Percentiles rank a stretch among this genome's conserved stretches.
phyloP scores from a whole-genome alignment of 176 grass and related monocot genomes.

The Avena insularis region DNA sequence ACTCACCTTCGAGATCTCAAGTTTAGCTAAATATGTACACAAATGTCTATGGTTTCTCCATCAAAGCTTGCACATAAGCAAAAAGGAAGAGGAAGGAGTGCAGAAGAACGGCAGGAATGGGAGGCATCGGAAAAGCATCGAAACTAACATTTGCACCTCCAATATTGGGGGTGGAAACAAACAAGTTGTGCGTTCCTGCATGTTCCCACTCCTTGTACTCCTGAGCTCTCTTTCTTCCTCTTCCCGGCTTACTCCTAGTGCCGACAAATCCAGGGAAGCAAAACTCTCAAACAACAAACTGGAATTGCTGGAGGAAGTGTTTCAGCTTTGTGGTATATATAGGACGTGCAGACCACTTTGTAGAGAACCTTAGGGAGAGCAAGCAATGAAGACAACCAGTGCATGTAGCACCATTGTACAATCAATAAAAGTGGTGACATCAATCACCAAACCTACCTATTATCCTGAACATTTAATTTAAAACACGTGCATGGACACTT shows the following conservation, averaged over 20 bases:
- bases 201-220: slow-evolving; percentile 48
- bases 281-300: not conserved
- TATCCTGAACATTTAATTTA: too few relatives aligned
- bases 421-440: not conserved
- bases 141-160: slow-evolving; percentile 6
- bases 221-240: slow-evolving; percentile 38
- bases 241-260: slow-evolving; percentile 34
- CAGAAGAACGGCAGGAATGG: slow-evolving; percentile 39
- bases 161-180: not conserved
- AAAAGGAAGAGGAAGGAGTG: slow-evolving; percentile 37
- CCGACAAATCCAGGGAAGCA: not conserved
- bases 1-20: not conserved
- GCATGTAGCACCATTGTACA: not conserved
- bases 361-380: not conserved
- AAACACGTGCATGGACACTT: not conserved
- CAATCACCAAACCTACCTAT: too few relatives aligned
- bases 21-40: not conserved
- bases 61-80: not conserved
- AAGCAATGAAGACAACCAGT: slow-evolving; percentile 6
- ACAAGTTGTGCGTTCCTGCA: slow-evolving; percentile 35
- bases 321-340: slow-evolving; percentile 17
- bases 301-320: not conserved
- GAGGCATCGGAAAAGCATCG: slow-evolving; percentile 4
- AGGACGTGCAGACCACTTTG: not conserved
- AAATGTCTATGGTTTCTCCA: not conserved